Base-by-base conservation (phyloP, 352 stramenopile species). In the Phytophthora sansomeana region DNA sequence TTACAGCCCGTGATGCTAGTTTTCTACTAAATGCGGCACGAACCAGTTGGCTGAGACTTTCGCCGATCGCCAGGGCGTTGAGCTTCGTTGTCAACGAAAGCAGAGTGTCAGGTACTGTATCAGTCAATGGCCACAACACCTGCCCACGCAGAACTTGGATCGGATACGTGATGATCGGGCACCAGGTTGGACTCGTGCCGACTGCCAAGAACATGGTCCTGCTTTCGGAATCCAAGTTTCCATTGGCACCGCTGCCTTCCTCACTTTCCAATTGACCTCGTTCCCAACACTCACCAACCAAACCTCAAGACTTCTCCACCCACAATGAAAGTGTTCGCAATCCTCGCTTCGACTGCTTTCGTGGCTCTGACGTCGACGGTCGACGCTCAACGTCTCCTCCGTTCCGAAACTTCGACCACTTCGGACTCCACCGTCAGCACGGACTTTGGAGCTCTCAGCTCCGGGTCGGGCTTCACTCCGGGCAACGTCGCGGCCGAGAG, bases 301-400 rank as follows among this genome's bases (percentile, higher is more conserved):
- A 46, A 24, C 36, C 39, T n/a, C 32, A 19, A 51, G 3, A 39
- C 41, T 46, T n/a, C 32, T 21, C 39, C 11, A 44, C 1, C 16
- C 29, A 19, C 39, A 10, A 70, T 70, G 63, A 70, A 70, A 16
- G 32, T 66, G 14, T 56, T 61, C 35, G 60, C 63, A 6, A 41
- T 66, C 39, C 47, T 70, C 28, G n/a, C 32, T n/a, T 10, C 19
- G 1, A 19, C 51, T 7, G 55, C 41, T 35, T 19, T 59, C 30
- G 16, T 58, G n/a, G 36, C 55, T 17, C 6, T 65, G 21, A 58
- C 46, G 6, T 65, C 63, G 14, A 60, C 49, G n/a, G 32, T 39
- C 14, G 39, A 70, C 33, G 63, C 55, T 13, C 63, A 66, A n/a
- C 63, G 63, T 33, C 41, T 63, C 14, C 63, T 70, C n/a, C 63